These are phyloP conservation scores for Verticillium longisporum DNA, from an alignment of 2,329 filamentous ascomycete genomes.

Conservation along the genomic window DNA sequence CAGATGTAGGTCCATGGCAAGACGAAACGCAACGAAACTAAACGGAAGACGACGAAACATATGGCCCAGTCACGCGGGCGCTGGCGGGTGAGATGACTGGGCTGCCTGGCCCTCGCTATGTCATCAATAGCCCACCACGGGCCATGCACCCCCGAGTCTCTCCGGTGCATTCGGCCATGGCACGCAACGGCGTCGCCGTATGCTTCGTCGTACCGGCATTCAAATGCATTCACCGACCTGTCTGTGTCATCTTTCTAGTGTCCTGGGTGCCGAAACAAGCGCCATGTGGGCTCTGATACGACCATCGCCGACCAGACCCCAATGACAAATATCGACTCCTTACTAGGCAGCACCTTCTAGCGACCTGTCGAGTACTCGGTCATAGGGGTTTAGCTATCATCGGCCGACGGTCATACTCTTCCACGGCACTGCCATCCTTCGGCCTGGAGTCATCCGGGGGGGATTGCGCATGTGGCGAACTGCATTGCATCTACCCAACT, in stretches of 20 bases:
- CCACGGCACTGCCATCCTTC: neutral
- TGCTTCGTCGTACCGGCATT: neutral
- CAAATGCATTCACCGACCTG: neutral
- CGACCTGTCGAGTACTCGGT: neutral
- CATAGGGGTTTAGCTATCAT: neutral
- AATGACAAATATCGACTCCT: neutral
- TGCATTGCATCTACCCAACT: neutral
- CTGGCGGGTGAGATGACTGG: neutral
- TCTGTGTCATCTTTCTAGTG: too few species aligned
- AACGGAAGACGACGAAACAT: neutral
- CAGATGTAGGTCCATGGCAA: neutral
- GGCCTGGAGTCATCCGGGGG: neutral
- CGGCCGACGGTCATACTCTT: neutral
- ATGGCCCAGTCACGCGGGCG: neutral
- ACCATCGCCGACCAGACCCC: neutral
- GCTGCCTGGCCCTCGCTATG: neutral
- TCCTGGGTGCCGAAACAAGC: too few species aligned
- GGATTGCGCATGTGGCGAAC: neutral
- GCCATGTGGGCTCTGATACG: too few species aligned
- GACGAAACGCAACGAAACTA: neutral
- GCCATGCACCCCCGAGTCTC: neutral
- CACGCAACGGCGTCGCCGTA: neutral
- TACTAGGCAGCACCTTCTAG: neutral
- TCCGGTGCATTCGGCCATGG: neutral
- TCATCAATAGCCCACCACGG: neutral